A percentile compares a stretch with the other conserved stretches of the same genome.
These are phyloP conservation scores for Pseudoperonospora humuli DNA, from an alignment of 352 stramenopile species.

Conservation along the genomic window DNA sequence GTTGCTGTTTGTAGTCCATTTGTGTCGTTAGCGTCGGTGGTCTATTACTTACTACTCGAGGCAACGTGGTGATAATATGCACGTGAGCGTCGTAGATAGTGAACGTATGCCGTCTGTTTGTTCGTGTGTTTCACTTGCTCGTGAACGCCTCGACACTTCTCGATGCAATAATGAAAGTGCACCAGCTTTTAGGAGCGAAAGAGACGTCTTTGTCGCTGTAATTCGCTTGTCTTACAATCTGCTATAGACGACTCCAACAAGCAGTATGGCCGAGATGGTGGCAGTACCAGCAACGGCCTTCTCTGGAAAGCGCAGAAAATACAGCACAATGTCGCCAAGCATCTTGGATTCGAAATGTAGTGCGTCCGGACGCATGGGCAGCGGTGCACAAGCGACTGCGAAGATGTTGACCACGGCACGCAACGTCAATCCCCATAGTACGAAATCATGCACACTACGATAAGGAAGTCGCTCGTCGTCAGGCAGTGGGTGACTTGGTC, in stretches of 20 bases:
- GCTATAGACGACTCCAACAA: slow-evolving; percentile 36
- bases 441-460: slow-evolving; percentile 58
- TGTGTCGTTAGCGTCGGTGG: too few relatives aligned
- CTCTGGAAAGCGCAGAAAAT: slow-evolving; percentile 43
- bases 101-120: too few relatives aligned
- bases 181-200: too few relatives aligned
- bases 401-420: slow-evolving; percentile 59
- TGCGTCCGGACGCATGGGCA: slow-evolving; percentile 44
- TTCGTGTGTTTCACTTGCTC: too few relatives aligned
- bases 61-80: too few relatives aligned
- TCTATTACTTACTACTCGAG: too few relatives aligned
- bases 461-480: slow-evolving; percentile 33
- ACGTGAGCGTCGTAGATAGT: too few relatives aligned
- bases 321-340: slow-evolving; percentile 44
- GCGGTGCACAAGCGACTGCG: slow-evolving; percentile 21
- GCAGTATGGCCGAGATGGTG: slow-evolving; percentile 34
- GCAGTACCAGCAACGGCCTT: slow-evolving; percentile 37
- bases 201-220: too few relatives aligned
- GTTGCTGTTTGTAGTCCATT: too few relatives aligned
- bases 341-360: slow-evolving; percentile 51
- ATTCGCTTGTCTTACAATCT: slow-evolving; percentile 30
- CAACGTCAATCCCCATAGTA: slow-evolving; percentile 80
- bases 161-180: too few relatives aligned
- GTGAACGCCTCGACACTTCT: too few relatives aligned
- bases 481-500: slow-evolving; percentile 27